Evolutionary conservation across 345 rosid genomes (phyloP).

Genomic region (Rhodamnia argentea): DNA sequence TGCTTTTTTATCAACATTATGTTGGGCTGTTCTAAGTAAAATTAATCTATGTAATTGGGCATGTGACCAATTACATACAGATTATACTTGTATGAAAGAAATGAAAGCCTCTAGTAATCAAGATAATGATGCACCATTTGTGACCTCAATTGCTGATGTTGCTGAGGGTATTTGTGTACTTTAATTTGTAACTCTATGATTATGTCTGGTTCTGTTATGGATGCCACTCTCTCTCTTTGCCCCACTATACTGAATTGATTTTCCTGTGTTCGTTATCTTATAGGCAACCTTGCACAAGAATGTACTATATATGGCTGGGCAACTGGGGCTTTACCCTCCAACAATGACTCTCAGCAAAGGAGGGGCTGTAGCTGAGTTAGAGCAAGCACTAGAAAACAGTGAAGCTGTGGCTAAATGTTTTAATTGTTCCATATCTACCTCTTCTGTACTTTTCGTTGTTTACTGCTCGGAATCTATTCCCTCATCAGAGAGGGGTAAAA

Average conservation of each 20-base stretch:
- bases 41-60: not conserved
- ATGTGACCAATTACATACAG: not conserved
- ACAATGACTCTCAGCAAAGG: slow-evolving; percentile 58
- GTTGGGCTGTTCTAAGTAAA: not conserved
- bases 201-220: not conserved
- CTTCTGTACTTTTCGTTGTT: slow-evolving; percentile 51
- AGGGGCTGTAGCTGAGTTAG: slow-evolving; percentile 59
- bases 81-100: not conserved
- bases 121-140: not conserved
- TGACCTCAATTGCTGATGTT: not conserved
- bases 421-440: slow-evolving; percentile 59
- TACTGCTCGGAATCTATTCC: slow-evolving; percentile 58
- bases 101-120: not conserved
- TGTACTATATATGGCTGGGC: slow-evolving; percentile 94
- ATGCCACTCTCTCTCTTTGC: not conserved
- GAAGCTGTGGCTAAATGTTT: slow-evolving; percentile 86
- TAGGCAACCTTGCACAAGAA: slow-evolving; percentile 89
- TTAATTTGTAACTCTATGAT: not conserved
- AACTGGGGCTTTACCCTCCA: slow-evolving; percentile 89
- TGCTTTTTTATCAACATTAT: not conserved
- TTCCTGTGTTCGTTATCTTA: not conserved
- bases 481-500: slow-evolving; percentile 38
- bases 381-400: slow-evolving; percentile 74
- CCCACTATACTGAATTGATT: not conserved
- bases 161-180: not conserved